Conservation (phyloP, 2,329 filamentous ascomycete species). For the Seiridium unicorne region DNA sequence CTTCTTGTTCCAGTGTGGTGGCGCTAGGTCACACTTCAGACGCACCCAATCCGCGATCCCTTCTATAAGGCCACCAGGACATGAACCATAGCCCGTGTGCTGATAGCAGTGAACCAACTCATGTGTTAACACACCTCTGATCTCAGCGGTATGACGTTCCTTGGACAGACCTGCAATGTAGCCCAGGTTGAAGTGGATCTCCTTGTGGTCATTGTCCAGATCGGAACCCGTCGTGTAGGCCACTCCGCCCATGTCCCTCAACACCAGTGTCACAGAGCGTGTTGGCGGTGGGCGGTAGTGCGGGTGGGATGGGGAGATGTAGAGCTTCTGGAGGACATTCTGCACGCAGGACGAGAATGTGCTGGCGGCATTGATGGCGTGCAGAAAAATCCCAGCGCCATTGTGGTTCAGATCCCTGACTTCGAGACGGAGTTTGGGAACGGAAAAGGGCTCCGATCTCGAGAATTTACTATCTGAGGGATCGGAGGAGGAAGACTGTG, state of each 20-base stretch:
- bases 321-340: conserved; percentile 72
- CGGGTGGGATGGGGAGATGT: conserved; percentile 42
- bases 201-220: conserved; percentile 83
- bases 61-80: conserved; percentile 79
- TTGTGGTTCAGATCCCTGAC: conserved; percentile 57
- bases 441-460: conserved; percentile 27
- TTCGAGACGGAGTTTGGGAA: conserved; percentile 59
- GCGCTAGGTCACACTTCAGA: conserved; percentile 67
- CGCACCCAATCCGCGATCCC: conserved; percentile 93
- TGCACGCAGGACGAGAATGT: conserved; percentile 63
- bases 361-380: conserved; percentile 58
- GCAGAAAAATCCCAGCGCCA: conserved; percentile 67
- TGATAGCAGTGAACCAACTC: conserved; percentile 97
- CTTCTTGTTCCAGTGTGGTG: conserved; percentile 78
- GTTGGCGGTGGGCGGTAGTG: conserved; percentile 53
- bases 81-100: conserved; percentile 61
- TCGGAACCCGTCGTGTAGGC: conserved; percentile 84
- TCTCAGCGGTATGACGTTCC: conserved; percentile 54
- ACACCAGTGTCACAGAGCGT: conserved; percentile 79
- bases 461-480: background rate
- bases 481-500: background rate
- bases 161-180: conserved; percentile 61
- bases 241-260: conserved; percentile 78
- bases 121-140: conserved; percentile 82
- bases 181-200: conserved; percentile 80